Percentiles rank a stretch among this genome's conserved stretches.
These are phyloP conservation scores for Fusarium miscanthi DNA, from an alignment of 2,329 filamentous ascomycete genomes.

Conservation along the genomic window DNA sequence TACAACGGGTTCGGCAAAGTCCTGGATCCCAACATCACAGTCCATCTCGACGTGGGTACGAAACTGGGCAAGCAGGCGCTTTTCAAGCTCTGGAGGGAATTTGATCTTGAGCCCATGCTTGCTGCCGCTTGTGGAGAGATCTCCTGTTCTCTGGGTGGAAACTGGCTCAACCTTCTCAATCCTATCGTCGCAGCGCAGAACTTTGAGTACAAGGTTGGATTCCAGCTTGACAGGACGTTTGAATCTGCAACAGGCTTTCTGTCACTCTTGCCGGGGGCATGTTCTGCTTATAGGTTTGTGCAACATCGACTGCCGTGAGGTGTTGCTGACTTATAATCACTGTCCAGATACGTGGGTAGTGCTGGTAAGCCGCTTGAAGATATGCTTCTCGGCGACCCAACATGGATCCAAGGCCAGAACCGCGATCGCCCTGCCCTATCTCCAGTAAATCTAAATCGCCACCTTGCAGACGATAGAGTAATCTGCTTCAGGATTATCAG, in stretches of 20 bases:
- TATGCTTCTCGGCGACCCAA: conserved; percentile 9
- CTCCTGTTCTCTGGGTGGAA: background rate
- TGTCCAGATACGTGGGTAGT: background rate
- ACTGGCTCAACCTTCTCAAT: background rate
- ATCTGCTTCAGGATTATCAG: conserved; percentile 8
- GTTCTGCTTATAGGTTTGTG: background rate
- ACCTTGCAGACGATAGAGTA: background rate
- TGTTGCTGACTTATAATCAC: fast-evolving
- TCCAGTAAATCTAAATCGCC: background rate
- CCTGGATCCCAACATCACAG: background rate
- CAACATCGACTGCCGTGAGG: fast-evolving
- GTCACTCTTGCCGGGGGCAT: background rate
- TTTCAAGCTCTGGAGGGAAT: background rate
- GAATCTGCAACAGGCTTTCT: background rate
- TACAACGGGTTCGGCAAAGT: background rate
- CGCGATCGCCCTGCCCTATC: background rate
- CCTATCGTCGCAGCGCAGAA: background rate
- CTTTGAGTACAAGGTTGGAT: conserved; percentile 15
- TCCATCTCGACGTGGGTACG: background rate
- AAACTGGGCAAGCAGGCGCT: background rate
- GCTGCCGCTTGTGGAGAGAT: background rate
- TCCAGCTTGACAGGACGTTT: background rate
- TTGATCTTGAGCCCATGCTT: background rate
- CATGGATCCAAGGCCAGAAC: background rate
- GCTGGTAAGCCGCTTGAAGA: background rate